These are phyloP conservation scores for Adansonia digitata DNA, from an alignment of 345 rosid species.

Conservation along the genomic window DNA sequence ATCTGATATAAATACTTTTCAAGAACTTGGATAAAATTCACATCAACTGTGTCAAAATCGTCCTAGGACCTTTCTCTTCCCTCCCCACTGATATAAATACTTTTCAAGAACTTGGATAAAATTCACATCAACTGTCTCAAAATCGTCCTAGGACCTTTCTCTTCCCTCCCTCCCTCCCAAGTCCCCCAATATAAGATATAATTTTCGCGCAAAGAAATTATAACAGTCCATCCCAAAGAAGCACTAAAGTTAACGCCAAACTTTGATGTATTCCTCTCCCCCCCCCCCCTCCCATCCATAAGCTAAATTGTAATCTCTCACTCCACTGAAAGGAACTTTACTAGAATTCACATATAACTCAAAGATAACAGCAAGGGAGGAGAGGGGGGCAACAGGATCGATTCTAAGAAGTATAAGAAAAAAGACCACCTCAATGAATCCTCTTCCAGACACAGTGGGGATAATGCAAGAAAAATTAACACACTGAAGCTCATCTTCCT, in stretches of 20 bases:
- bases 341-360: neutral
- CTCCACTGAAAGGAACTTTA: neutral
- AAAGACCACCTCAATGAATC: conserved; percentile 89
- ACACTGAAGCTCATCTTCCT: conserved; percentile 50
- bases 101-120: neutral
- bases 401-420: conserved; percentile 12
- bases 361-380: neutral
- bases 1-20: neutral
- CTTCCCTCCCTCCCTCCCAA: neutral
- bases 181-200: neutral
- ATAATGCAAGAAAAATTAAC: conserved; percentile 64
- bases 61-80: neutral
- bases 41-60: neutral
- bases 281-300: too few relatives aligned
- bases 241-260: neutral
- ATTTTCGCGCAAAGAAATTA: neutral
- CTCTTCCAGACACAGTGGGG: conserved; percentile 65
- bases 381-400: conserved; percentile 1
- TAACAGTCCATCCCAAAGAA: neutral
- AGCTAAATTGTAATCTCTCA: neutral
- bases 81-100: neutral
- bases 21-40: neutral
- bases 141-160: neutral
- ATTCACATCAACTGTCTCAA: neutral
- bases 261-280: neutral